phyloP scores from a whole-genome alignment of 345 rosid genomes.

The Eucalyptus grandis region DNA sequence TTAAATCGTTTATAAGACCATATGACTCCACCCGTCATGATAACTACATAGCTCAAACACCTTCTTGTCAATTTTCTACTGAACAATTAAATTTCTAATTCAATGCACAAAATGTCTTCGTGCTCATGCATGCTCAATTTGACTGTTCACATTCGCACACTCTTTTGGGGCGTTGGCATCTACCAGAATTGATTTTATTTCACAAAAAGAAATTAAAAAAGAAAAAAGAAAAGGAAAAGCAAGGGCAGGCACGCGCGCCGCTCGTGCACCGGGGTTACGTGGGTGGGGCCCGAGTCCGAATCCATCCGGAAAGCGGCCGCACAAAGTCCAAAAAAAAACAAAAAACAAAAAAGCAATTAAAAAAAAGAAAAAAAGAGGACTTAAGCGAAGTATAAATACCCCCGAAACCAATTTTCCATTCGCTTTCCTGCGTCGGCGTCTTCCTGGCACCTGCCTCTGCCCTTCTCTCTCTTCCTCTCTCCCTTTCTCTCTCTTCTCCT shows the following conservation, averaged over 20 bases:
- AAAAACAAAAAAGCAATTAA: background rate
- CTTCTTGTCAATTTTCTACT: rapidly evolving
- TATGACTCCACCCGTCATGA: rapidly evolving
- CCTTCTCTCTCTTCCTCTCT: background rate
- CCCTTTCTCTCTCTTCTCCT: background rate
- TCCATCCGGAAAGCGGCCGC: background rate
- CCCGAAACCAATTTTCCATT: background rate
- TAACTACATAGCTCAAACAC: rapidly evolving
- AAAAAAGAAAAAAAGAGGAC: background rate
- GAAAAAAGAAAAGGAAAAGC: background rate
- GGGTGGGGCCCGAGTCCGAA: background rate
- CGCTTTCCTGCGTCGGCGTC: background rate
- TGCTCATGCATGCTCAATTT: background rate
- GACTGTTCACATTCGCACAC: background rate
- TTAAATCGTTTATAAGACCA: rapidly evolving
- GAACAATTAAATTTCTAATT: background rate
- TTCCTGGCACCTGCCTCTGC: background rate
- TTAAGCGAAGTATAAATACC: background rate
- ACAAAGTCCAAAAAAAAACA: background rate
- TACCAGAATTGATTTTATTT: background rate
- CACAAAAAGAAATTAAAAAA: background rate
- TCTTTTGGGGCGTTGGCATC: background rate
- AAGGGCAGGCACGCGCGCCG: background rate
- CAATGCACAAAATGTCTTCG: background rate
- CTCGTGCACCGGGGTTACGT: background rate